Conservation (phyloP, 2,329 filamentous ascomycete genomes). For the Neonectria magnoliae region DNA sequence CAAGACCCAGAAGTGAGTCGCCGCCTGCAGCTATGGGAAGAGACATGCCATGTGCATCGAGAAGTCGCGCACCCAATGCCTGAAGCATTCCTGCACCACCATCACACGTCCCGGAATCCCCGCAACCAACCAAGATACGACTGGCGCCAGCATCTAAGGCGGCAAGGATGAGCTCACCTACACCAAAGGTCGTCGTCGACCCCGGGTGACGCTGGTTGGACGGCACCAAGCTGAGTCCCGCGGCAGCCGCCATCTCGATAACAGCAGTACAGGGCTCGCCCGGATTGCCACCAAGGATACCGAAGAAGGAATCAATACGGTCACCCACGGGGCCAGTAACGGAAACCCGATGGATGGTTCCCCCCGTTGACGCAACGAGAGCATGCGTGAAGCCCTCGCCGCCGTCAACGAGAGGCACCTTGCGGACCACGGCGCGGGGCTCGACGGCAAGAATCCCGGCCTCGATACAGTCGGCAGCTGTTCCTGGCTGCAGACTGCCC, state of each 20-base stretch:
- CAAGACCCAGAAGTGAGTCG: slow-evolving; percentile 49
- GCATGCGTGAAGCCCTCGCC: slow-evolving; percentile 62
- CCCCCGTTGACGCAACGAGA: slow-evolving; percentile 55
- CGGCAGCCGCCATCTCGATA: slow-evolving; percentile 64
- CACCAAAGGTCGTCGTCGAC: slow-evolving; percentile 60
- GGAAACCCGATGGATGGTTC: slow-evolving; percentile 48
- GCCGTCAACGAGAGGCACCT: slow-evolving; percentile 62
- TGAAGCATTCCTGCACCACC: slow-evolving; percentile 65
- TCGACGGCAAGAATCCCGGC: slow-evolving; percentile 56
- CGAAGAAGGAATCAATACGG: slow-evolving; percentile 56
- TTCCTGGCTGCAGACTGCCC: slow-evolving; percentile 59
- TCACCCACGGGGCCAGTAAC: slow-evolving; percentile 57
- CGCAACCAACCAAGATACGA: slow-evolving; percentile 61
- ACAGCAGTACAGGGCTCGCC: slow-evolving; percentile 52
- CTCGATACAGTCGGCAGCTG: slow-evolving; percentile 62
- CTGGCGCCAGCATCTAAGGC: slow-evolving; percentile 57
- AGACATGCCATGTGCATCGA: slow-evolving; percentile 49
- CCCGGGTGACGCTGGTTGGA: slow-evolving; percentile 55
- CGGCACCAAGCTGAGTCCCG: slow-evolving; percentile 61
- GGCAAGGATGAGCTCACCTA: slow-evolving; percentile 58
- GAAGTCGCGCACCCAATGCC: slow-evolving; percentile 58
- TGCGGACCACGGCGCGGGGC: slow-evolving; percentile 54
- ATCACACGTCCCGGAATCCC: slow-evolving; percentile 64
- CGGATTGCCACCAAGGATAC: slow-evolving; percentile 49
- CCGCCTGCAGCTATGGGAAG: slow-evolving; percentile 55